These are phyloP conservation scores for Allomyces javanicus DNA, from an alignment of 192 early-diverging fungal species.

Conservation along the genomic window DNA sequence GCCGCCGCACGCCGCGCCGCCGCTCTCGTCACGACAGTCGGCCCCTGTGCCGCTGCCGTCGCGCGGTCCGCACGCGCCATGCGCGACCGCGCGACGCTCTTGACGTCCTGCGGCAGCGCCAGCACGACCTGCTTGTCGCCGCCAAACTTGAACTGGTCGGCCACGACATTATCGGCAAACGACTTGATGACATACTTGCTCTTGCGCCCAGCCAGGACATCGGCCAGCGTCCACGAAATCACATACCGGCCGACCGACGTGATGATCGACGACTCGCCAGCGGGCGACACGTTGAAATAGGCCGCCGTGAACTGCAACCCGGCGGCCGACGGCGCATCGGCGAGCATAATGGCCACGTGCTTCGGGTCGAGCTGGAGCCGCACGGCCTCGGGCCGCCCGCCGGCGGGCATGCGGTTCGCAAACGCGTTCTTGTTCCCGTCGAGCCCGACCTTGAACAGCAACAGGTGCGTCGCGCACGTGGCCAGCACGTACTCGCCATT, in stretches of 20 bases:
- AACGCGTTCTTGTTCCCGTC: slow-evolving; percentile 36
- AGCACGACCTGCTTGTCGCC: slow-evolving; percentile 69
- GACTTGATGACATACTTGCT: slow-evolving; percentile 77
- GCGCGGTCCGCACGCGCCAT: background rate
- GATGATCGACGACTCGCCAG: slow-evolving; percentile 62
- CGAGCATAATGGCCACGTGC: slow-evolving; percentile 64
- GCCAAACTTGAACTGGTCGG: slow-evolving; percentile 80
- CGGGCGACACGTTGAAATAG: slow-evolving; percentile 61
- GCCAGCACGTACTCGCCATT: slow-evolving; percentile 71
- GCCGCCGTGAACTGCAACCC: slow-evolving; percentile 65
- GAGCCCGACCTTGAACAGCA: slow-evolving; percentile 56
- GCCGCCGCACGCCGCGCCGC: too few species aligned
- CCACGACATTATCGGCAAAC: slow-evolving; percentile 60
- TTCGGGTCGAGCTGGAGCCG: slow-evolving; percentile 68
- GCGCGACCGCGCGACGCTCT: slow-evolving; percentile 24
- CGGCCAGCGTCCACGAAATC: slow-evolving; percentile 76
- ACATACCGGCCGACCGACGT: slow-evolving; percentile 79
- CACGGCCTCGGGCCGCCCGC: slow-evolving; percentile 40
- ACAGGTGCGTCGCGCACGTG: slow-evolving; percentile 66
- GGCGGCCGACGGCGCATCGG: slow-evolving; percentile 1
- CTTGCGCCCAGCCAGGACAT: slow-evolving; percentile 52
- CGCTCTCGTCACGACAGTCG: too few species aligned
- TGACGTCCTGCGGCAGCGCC: slow-evolving; percentile 53
- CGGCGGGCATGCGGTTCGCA: slow-evolving; percentile 37
- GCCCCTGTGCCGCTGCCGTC: too few species aligned